phyloP scores from a whole-genome alignment of 306 rosid genomes.

The Amphicarpaea edgeworthii region DNA sequence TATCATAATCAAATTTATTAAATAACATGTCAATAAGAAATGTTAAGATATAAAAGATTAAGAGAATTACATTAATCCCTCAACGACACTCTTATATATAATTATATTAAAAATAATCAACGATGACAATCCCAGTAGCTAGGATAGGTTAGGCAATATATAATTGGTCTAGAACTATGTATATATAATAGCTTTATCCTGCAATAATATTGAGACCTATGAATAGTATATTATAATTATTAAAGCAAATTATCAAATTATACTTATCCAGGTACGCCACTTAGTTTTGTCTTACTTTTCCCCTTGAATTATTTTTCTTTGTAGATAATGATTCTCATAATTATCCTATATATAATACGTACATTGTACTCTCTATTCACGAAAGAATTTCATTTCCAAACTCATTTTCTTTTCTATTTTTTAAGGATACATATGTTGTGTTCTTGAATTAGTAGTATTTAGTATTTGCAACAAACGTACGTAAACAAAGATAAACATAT shows the following conservation, averaged over 20 bases:
- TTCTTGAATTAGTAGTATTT: conserved; percentile 4
- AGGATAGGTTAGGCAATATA: neutral
- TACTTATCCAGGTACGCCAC: conserved; percentile 38
- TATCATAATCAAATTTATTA: neutral
- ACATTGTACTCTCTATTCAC: neutral
- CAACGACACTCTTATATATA: neutral
- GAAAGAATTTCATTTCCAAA: conserved; percentile 7
- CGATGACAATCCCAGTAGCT: neutral
- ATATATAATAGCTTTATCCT: conserved; percentile 5
- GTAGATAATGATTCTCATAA: neutral
- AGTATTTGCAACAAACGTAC: neutral
- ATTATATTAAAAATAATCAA: neutral
- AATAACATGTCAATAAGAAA: neutral
- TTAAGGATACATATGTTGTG: conserved; percentile 14
- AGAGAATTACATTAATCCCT: neutral
- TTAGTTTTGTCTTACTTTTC: conserved; percentile 10
- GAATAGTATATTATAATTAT: neutral
- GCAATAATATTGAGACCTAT: neutral
- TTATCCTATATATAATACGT: conserved; percentile 17
- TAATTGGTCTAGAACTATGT: neutral
- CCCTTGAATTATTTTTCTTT: neutral
- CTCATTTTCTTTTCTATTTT: conserved; percentile 21
- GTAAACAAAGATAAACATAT: neutral
- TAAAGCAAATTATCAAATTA: conserved; percentile 25
- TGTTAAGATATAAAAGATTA: neutral